A percentile compares a stretch with the other conserved stretches of the same genome.
phyloP scores from a whole-genome alignment of 2,329 filamentous ascomycete genomes.

The Trichoderma simmonsii region DNA sequence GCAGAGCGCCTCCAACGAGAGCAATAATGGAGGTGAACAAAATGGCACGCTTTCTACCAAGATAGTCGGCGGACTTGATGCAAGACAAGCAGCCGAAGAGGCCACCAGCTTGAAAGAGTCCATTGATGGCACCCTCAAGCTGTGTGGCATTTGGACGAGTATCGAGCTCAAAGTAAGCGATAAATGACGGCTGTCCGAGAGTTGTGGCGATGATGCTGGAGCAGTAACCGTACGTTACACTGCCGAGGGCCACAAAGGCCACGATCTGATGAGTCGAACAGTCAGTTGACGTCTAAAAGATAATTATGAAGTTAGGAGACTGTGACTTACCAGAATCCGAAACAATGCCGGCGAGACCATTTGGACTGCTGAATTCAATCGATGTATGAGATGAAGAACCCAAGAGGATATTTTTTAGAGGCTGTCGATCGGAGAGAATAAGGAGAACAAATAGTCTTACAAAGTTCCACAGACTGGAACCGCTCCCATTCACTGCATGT shows the following conservation, averaged over 20 bases:
- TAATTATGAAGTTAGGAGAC: neutral
- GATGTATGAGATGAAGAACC: neutral
- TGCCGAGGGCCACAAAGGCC: neutral
- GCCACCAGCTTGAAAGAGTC: neutral
- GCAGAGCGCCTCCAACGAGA: neutral
- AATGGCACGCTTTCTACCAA: neutral
- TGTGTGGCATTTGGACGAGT: neutral
- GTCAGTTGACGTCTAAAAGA: neutral
- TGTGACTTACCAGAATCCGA: neutral
- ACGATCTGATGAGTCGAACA: neutral
- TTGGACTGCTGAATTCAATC: neutral
- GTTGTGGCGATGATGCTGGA: conserved; percentile 4
- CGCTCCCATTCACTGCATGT: neutral
- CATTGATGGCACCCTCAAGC: conserved; percentile 1
- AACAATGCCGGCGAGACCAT: neutral
- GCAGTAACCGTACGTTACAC: neutral
- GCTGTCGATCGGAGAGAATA: neutral
- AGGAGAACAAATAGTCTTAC: neutral
- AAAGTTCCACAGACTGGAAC: neutral
- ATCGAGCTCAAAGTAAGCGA: neutral
- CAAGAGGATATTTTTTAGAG: neutral
- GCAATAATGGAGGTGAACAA: neutral
- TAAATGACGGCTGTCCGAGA: neutral
- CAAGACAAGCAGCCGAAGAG: neutral
- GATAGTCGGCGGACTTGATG: neutral